Conservation (phyloP, 805 yeast genomes). For the Kazachstania psychrophila region DNA sequence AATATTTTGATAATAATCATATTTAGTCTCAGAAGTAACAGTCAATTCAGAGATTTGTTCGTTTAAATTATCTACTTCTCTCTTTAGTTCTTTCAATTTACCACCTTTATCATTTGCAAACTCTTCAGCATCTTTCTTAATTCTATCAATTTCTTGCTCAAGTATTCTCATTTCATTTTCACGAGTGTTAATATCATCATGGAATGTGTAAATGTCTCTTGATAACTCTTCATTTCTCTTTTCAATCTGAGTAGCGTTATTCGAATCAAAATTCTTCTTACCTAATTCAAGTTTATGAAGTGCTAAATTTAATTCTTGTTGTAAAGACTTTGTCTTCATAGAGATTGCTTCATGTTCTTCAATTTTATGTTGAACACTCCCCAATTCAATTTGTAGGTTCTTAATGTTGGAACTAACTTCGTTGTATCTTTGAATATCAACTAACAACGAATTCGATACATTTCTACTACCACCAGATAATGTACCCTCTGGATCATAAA, state of each 20-base stretch:
- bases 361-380: slow-evolving; percentile 34
- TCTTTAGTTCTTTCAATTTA: slow-evolving; percentile 57
- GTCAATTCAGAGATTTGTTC: slow-evolving; percentile 32
- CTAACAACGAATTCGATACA: slow-evolving; percentile 46
- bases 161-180: slow-evolving; percentile 27
- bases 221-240: slow-evolving; percentile 39
- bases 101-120: slow-evolving; percentile 71
- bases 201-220: slow-evolving; percentile 38
- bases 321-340: slow-evolving; percentile 44
- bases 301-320: slow-evolving; percentile 48
- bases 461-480: slow-evolving; percentile 89
- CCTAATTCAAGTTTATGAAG: slow-evolving; percentile 51
- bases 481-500: slow-evolving; percentile 93
- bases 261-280: slow-evolving; percentile 44
- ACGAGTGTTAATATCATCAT: slow-evolving; percentile 32
- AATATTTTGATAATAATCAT: slow-evolving; percentile 49
- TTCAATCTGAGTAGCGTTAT: slow-evolving; percentile 48
- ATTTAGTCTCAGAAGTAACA: slow-evolving; percentile 35
- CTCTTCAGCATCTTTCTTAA: slow-evolving; percentile 74
- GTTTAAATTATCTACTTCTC: slow-evolving; percentile 39
- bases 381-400: slow-evolving; percentile 37
- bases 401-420: slow-evolving; percentile 33
- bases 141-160: slow-evolving; percentile 36
- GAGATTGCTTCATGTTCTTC: slow-evolving; percentile 35
- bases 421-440: slow-evolving; percentile 60